phyloP scores from a whole-genome alignment of 257 asterid species.

The Nicotiana tomentosiformis region DNA sequence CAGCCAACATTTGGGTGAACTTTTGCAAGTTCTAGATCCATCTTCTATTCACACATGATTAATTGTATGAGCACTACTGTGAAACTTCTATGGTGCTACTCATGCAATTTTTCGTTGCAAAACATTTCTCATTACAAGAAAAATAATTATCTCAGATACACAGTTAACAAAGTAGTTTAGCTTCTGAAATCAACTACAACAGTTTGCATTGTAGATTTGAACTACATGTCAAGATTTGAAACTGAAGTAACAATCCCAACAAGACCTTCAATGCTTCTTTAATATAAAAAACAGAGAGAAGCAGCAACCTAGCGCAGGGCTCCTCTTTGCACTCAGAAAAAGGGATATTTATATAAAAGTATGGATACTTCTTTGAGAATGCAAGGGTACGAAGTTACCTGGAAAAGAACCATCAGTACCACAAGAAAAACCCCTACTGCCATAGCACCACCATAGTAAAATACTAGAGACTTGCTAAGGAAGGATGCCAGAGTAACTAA shows the following conservation, averaged over 20 bases:
- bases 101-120: not conserved
- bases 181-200: not conserved
- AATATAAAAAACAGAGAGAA: not conserved
- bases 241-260: not conserved
- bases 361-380: not conserved
- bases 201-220: not conserved
- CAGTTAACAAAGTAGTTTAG: not conserved
- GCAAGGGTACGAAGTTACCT: constrained; percentile 33
- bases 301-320: not conserved
- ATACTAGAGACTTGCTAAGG: constrained; percentile 73
- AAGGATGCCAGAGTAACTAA: constrained; percentile 56
- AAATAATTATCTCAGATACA: not conserved
- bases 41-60: not conserved
- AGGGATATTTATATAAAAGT: not conserved
- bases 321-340: not conserved
- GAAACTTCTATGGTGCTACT: not conserved
- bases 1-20: not conserved
- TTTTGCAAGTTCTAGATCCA: not conserved
- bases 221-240: not conserved
- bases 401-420: constrained; percentile 80
- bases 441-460: constrained; percentile 89
- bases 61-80: not conserved
- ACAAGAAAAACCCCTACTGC: constrained; percentile 66
- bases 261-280: not conserved
- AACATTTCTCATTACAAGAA: not conserved